phyloP scores from a whole-genome alignment of 2,329 filamentous ascomycete genomes.

The Cladosporium sphaerospermum region DNA sequence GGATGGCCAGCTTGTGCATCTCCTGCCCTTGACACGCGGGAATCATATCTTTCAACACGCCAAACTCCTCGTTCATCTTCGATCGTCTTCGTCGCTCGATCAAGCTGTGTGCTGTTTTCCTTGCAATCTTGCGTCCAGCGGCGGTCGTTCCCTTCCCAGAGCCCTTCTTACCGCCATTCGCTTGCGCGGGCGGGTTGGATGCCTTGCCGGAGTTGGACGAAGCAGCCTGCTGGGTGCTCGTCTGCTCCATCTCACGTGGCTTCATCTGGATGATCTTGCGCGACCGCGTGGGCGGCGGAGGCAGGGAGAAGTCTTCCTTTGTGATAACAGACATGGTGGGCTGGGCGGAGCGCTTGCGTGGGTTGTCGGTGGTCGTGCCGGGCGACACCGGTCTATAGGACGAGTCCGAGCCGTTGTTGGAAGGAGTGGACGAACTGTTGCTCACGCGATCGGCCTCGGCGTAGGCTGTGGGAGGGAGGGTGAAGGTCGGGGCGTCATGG shows the following conservation, averaged over 20 bases:
- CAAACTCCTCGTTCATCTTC: slow-evolving; percentile 99
- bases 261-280: slow-evolving; percentile 99
- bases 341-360: slow-evolving; percentile 15
- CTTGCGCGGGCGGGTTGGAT: slow-evolving; percentile 8
- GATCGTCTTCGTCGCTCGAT: slow-evolving; percentile 85
- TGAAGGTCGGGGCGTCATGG: slow-evolving; percentile 56
- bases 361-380: slow-evolving; percentile 29
- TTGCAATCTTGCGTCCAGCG: slow-evolving; percentile 86
- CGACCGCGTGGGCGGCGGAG: slow-evolving; percentile 83
- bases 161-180: slow-evolving; percentile 61
- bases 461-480: slow-evolving; percentile 71
- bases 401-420: slow-evolving; percentile 45
- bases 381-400: slow-evolving; percentile 45
- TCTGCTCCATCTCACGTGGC: slow-evolving; percentile 45
- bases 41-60: slow-evolving; percentile 87
- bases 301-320: slow-evolving; percentile 68
- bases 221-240: slow-evolving; percentile 5
- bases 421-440: slow-evolving; percentile 43
- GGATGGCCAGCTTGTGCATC: slow-evolving; percentile 95
- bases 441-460: slow-evolving; percentile 38
- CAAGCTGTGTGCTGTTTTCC: slow-evolving; percentile 92
- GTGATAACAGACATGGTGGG: slow-evolving; percentile 23
- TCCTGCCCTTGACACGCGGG: slow-evolving; percentile 88
- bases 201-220: slow-evolving; percentile 17
- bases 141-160: slow-evolving; percentile 64